Evolutionary conservation across 2,329 filamentous ascomycete genomes (phyloP), one percentile per base, ranked within the genome.

Genomic region (Alternaria sp.): DNA sequence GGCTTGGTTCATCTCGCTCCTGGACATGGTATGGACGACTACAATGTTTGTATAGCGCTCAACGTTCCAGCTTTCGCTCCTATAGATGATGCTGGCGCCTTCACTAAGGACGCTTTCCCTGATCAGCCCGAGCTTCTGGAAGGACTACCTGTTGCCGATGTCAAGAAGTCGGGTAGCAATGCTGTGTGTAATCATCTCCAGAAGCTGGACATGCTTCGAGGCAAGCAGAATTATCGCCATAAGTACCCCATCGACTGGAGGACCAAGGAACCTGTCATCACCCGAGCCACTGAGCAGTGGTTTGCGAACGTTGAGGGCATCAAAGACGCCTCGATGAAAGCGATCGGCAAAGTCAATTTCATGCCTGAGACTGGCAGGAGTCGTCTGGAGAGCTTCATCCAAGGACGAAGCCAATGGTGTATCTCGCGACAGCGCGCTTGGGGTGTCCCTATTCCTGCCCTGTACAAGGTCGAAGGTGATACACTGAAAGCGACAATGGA

Each of bases 231-330:
- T 56, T 90, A 94, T 73, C 84, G 84, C 51, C 95, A 99, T 82
- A 98, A 97, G 77, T 98, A 98, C 74, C 95, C 95, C 0, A 97
- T 98, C 68, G 95, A 99, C 78, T 99, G 95, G 95, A 86, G 95
- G 53, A 96, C 94, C 0, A 99, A 98, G 78, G 84, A 90, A 66
- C 95, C 95, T 1, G 89, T 99, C 49, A 92, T 99, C 59, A 87
- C 96, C 33, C 83, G 95, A 65, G 94, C 95, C 3, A 99, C 96
- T 0, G 92, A 93, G 36, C 95, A 99, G 78, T 99, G 95, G 95
- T 99, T 99, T 73, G 93, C 95, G 10, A 92, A 98, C 76, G 92
- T 97, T 2, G 92, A 85, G 13, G 86, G 84, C 50, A 94, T 98
- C 77, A 96, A 96, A 69, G 81, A 86, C 1, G 82, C 86, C 31